These are phyloP conservation scores for Phytopythium litorale DNA, from an alignment of 352 stramenopile species.

Conservation along the genomic window DNA sequence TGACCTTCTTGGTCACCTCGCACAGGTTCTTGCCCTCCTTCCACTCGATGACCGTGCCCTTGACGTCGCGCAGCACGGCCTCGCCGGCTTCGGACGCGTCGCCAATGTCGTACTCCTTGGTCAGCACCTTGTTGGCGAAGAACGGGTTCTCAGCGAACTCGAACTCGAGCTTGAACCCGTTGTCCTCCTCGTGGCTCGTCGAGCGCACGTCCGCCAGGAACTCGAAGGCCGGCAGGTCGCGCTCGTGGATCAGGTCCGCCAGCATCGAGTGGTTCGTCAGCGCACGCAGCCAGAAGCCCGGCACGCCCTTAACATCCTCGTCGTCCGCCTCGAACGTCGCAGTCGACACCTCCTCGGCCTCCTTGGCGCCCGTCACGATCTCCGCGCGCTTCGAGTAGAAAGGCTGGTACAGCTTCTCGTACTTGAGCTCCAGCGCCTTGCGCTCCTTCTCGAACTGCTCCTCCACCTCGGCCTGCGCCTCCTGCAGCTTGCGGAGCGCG, in stretches of 20 bases:
- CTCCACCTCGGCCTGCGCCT: conserved; percentile 71
- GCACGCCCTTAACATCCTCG: conserved; percentile 67
- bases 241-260: conserved; percentile 76
- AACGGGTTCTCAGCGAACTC: conserved; percentile 77
- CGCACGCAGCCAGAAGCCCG: conserved; percentile 82
- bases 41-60: conserved; percentile 73
- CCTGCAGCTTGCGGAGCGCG: conserved; percentile 69
- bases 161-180: conserved; percentile 85
- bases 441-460: conserved; percentile 86
- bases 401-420: conserved; percentile 85
- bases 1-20: conserved; percentile 86
- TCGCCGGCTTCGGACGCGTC: conserved; percentile 78
- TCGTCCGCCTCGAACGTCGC: conserved; percentile 5
- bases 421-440: conserved; percentile 81
- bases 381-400: conserved; percentile 71
- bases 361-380: conserved; percentile 75
- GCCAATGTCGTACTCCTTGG: conserved; percentile 85
- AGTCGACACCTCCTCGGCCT: conserved; percentile 42
- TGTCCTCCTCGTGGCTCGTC: conserved; percentile 74
- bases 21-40: conserved; percentile 82
- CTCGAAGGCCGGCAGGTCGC: conserved; percentile 74
- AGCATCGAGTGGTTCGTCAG: conserved; percentile 85
- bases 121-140: conserved; percentile 74
- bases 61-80: conserved; percentile 75
- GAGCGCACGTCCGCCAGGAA: conserved; percentile 74